These are phyloP conservation scores for Cytospora piceae DNA, from an alignment of 2,329 filamentous ascomycete genomes.

Conservation along the genomic window DNA sequence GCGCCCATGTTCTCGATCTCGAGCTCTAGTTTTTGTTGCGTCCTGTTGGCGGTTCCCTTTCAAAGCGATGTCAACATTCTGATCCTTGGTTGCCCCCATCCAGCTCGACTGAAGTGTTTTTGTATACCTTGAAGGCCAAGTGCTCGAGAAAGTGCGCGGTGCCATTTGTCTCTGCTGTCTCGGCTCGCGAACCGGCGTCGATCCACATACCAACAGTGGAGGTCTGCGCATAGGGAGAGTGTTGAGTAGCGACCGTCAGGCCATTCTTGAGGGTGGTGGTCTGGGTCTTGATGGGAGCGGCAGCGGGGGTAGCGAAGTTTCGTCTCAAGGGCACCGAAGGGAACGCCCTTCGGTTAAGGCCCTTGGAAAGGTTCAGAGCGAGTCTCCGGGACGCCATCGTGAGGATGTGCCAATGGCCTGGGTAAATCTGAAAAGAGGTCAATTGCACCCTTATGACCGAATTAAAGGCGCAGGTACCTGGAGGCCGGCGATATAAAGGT, in stretches of 20 bases:
- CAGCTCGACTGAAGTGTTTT: constrained; percentile 6
- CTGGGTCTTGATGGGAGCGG: constrained; percentile 76
- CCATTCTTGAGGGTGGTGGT: constrained; percentile 97
- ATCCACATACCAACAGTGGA: constrained; percentile 99
- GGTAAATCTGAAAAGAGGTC: constrained; percentile 18
- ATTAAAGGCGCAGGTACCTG: constrained; percentile 18
- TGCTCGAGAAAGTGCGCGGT: constrained; percentile 99
- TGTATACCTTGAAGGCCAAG: constrained; percentile 93
- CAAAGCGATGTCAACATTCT: constrained; percentile 4
- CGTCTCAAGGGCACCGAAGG: constrained; percentile 78
- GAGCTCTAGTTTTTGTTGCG: constrained; percentile 95
- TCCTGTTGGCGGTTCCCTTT: constrained; percentile 89
- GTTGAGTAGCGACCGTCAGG: constrained; percentile 96
- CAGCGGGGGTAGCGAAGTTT: constrained; percentile 86
- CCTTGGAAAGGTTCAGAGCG: constrained; percentile 90
- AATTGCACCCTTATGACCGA: constrained; percentile 18
- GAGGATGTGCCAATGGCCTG: constrained; percentile 40
- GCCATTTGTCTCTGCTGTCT: constrained; percentile 98
- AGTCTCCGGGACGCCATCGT: constrained; percentile 96
- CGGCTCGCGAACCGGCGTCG: constrained; percentile 95
- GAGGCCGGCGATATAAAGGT: constrained; percentile 20
- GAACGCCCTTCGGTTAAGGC: constrained; percentile 83
- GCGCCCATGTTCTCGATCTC: constrained; percentile 99
- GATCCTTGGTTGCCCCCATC: constrained; percentile 10
- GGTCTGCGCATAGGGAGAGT: constrained; percentile 97